Conservation (phyloP, 2,329 filamentous ascomycete species). For the Fusarium avenaceum region DNA sequence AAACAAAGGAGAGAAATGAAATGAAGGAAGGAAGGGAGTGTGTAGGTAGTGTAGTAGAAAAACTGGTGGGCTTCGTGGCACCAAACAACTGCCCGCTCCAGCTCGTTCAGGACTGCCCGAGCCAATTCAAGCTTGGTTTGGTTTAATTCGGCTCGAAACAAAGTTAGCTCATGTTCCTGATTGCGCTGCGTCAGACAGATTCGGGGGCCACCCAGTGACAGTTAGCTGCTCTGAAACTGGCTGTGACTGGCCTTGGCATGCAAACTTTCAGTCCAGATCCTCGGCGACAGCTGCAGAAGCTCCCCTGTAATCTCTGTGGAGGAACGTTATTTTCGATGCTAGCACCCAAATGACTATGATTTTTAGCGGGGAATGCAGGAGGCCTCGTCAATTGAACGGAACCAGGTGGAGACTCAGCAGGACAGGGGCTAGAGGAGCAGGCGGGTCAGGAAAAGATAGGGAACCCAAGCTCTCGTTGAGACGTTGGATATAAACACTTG, state of each 20-base stretch:
- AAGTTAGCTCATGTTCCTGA: slow-evolving; percentile 25
- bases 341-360: slow-evolving; percentile 13
- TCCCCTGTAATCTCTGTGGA: slow-evolving; percentile 28
- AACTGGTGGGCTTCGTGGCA: slow-evolving; percentile 38
- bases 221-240: slow-evolving; percentile 39
- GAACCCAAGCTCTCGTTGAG: too few species aligned
- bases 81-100: slow-evolving; percentile 19
- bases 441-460: too few species aligned
- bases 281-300: slow-evolving; percentile 39
- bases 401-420: slow-evolving; percentile 27
- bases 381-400: slow-evolving; percentile 39
- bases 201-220: slow-evolving; percentile 34
- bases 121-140: slow-evolving; percentile 34
- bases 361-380: slow-evolving; percentile 32
- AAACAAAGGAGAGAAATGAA: slow-evolving; percentile 32
- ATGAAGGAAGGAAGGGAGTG: slow-evolving; percentile 12
- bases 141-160: slow-evolving; percentile 27
- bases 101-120: neutral
- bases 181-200: slow-evolving; percentile 25
- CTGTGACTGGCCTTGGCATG: slow-evolving; percentile 43
- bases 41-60: slow-evolving; percentile 10
- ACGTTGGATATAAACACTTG: too few species aligned
- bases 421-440: slow-evolving; percentile 28
- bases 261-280: slow-evolving; percentile 36
- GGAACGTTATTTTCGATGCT: slow-evolving; percentile 21